Evolutionary conservation across 176 grass and related monocot genomes (phyloP).

Genomic region (Eleusine coracana): DNA sequence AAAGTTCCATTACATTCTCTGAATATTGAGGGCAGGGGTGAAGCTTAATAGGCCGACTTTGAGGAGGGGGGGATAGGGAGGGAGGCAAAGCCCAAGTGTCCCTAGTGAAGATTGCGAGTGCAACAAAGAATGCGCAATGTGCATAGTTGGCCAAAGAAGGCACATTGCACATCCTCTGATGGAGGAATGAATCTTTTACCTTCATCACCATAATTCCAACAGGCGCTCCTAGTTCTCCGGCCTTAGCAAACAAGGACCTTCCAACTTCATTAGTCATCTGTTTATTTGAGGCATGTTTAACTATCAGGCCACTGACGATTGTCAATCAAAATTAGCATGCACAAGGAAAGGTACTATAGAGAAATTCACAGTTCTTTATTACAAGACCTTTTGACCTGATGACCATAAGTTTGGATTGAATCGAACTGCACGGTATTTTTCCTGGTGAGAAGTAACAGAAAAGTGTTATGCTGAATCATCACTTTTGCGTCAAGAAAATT

Average conservation of each 20-base stretch:
- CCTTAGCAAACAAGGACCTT: slow-evolving; percentile 80
- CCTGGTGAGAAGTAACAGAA: slow-evolving; percentile 48
- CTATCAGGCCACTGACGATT: slow-evolving; percentile 31
- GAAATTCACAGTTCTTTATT: background rate
- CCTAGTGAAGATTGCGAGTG: background rate
- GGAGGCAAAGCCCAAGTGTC: too few relatives aligned
- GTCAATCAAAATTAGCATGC: slow-evolving; percentile 8
- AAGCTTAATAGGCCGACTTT: too few relatives aligned
- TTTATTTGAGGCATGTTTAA: slow-evolving; percentile 17
- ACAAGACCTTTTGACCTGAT: slow-evolving; percentile 84
- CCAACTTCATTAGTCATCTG: slow-evolving; percentile 90
- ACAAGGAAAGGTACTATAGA: slow-evolving; percentile 4
- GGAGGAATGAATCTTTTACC: slow-evolving; percentile 45
- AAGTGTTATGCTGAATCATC: background rate
- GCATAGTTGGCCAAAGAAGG: background rate
- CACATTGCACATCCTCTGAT: background rate
- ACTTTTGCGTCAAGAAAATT: slow-evolving; percentile 13
- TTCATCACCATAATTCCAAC: slow-evolving; percentile 85
- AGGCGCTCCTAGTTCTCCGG: slow-evolving; percentile 82
- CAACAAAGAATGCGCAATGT: background rate
- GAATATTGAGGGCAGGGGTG: too few relatives aligned
- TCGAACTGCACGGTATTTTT: slow-evolving; percentile 76
- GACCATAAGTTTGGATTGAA: slow-evolving; percentile 94
- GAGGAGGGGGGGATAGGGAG: too few relatives aligned
- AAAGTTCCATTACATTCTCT: background rate